Evolutionary conservation across 768 basidiomycete species (phyloP), one percentile per base, ranked within the genome.

Genomic region (Termitomyces heimii): DNA sequence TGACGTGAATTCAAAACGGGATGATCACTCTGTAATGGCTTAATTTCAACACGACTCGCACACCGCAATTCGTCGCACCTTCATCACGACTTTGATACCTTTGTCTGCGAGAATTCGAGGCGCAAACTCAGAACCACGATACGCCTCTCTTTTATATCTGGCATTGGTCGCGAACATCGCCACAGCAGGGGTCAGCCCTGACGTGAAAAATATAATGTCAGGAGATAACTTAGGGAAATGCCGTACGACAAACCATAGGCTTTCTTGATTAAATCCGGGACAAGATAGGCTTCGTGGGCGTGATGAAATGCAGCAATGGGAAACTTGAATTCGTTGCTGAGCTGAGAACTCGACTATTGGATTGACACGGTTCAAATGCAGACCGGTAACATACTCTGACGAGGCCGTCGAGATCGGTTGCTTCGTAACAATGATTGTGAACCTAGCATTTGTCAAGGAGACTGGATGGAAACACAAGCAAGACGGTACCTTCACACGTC

Each of bases 241-340:
- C 29, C 32, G 5, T 16, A 28, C 34, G 44, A 71, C 84, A 54
- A 51, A 80, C 80, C 90, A 63, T 79, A 89, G 45, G 83, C 81
- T 62, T 78, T 77, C 70, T 88, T 91, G 62, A 95, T 72, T 14
- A 88, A 67, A 39, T 87, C 84, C 1, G 92, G 88, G 22, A 94
- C 86, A 13, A 94, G 80, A 63, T 88, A 94, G 0, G 90, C 85
- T 63, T 93, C 90, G 56, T 84, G 83, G 1, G 92, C 91, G 57
- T 86, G 83, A 65, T 92, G 91, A 66, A 92, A 83, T 0, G 85
- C 84, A 8, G 88, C 83, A 54, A 92, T 78, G 7, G 84, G 80
- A 68, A 90, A 91, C 61, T 86, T 77, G 77, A 92, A 94, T 66
- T 94, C 91, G 63, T 93, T 89, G 40, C 89, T 82, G 31, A 92